Evolutionary conservation across 805 yeast genomes (phyloP).

Genomic region (Saccharomycopsis babjevae): DNA sequence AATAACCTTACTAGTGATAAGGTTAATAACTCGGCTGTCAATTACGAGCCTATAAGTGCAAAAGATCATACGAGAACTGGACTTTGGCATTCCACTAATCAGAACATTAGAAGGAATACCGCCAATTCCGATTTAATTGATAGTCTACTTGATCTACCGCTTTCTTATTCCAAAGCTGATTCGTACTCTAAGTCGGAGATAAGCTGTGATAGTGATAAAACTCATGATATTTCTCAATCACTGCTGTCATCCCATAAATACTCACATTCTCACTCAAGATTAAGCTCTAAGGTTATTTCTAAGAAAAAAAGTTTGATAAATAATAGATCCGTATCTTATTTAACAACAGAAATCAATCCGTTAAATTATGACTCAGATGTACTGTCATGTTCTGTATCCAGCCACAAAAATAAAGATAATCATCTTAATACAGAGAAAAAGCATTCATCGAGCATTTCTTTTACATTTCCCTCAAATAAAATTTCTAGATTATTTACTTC

Average conservation of each 20-base stretch:
- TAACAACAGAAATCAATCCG: not conserved
- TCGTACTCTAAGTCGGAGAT: not conserved
- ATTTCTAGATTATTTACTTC: not conserved
- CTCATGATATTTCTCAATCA: not conserved
- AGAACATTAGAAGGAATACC: not conserved
- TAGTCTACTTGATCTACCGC: not conserved
- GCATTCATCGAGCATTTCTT: not conserved
- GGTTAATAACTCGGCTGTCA: no score
- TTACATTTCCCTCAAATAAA: not conserved
- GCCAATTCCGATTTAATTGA: not conserved
- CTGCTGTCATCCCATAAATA: not conserved
- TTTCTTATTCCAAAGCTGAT: not conserved
- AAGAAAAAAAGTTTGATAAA: not conserved
- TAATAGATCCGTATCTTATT: not conserved
- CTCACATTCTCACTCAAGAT: not conserved
- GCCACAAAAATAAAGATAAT: not conserved
- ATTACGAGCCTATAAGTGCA: no score
- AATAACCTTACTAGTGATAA: not conserved
- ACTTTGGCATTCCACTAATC: not conserved
- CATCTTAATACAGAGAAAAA: not conserved
- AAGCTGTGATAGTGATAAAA: not conserved
- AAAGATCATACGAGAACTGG: no score
- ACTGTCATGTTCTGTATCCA: not conserved
- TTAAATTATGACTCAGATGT: not conserved
- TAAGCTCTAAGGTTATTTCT: not conserved